Percentiles rank a stretch among this genome's conserved stretches.
Evolutionary conservation across 805 yeast species (phyloP).

Genomic region (Cyberlindnera suaveolens): DNA sequence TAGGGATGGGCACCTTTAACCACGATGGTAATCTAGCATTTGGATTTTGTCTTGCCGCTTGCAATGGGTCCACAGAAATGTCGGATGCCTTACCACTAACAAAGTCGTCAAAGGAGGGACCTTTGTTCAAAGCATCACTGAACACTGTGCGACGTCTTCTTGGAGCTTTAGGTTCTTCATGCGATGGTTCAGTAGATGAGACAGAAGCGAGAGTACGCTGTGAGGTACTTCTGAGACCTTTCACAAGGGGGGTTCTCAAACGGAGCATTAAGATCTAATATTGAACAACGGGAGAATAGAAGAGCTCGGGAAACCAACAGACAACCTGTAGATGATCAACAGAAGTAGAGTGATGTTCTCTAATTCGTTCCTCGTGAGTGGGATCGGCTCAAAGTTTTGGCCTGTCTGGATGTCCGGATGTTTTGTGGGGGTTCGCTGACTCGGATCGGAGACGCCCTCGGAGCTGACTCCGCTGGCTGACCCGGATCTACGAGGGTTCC

Average conservation of each 20-base stretch:
- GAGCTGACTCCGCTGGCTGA: too few relatives aligned
- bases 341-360: too few relatives aligned
- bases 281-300: too few relatives aligned
- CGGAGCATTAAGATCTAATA: too few relatives aligned
- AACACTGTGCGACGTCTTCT: conserved; percentile 53
- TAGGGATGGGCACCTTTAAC: conserved; percentile 96
- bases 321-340: too few relatives aligned
- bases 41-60: conserved; percentile 61
- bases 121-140: conserved; percentile 64
- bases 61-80: conserved; percentile 64
- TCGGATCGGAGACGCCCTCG: background rate
- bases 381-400: too few relatives aligned
- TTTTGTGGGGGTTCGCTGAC: background rate
- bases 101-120: conserved; percentile 94
- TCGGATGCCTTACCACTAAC: conserved; percentile 73
- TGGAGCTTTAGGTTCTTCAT: background rate
- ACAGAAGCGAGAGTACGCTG: background rate
- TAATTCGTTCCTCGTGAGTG: too few relatives aligned
- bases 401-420: too few relatives aligned
- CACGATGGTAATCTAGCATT: conserved; percentile 79
- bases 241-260: too few relatives aligned
- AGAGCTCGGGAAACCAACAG: too few relatives aligned
- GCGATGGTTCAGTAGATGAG: background rate
- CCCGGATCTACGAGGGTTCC: too few relatives aligned
- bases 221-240: too few relatives aligned